These are phyloP conservation scores for Septoria petroselini DNA, from an alignment of 2,329 filamentous ascomycete species.

Conservation along the genomic window DNA sequence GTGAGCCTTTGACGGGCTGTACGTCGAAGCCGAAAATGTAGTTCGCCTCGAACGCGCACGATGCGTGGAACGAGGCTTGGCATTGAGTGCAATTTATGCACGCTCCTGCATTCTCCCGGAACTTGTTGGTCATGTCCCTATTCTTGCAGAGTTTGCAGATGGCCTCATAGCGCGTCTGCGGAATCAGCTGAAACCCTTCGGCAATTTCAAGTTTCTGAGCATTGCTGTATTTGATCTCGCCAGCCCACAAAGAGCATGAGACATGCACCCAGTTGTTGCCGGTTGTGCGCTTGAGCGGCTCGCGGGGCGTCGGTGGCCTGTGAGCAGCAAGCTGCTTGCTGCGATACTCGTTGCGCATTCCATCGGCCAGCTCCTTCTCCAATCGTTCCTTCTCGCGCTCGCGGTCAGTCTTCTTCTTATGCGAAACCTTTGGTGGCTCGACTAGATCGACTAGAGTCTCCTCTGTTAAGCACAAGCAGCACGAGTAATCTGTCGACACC, in stretches of 20 bases:
- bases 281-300: slow-evolving; percentile 87
- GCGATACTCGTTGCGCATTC: slow-evolving; percentile 75
- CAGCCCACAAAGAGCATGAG: slow-evolving; percentile 84
- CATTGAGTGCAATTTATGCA: slow-evolving; percentile 81
- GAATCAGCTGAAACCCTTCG: slow-evolving; percentile 84
- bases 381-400: slow-evolving; percentile 83
- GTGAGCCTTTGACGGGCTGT: slow-evolving; percentile 80
- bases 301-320: slow-evolving; percentile 77
- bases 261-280: slow-evolving; percentile 99
- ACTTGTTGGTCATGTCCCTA: slow-evolving; percentile 42
- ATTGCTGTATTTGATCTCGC: slow-evolving; percentile 89
- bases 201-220: slow-evolving; percentile 77
- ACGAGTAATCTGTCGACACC: slow-evolving; percentile 92
- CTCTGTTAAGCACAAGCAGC: slow-evolving; percentile 83
- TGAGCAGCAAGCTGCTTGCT: slow-evolving; percentile 80
- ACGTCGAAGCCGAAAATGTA: slow-evolving; percentile 89
- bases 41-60: slow-evolving; percentile 80
- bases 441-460: slow-evolving; percentile 79
- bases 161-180: slow-evolving; percentile 68
- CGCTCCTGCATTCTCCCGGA: slow-evolving; percentile 55
- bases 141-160: slow-evolving; percentile 81
- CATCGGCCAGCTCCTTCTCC: slow-evolving; percentile 79
- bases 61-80: slow-evolving; percentile 71
- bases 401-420: slow-evolving; percentile 88
- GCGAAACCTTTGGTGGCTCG: slow-evolving; percentile 72